phyloP scores from a whole-genome alignment of 441 rosid species.

The Brassica balearica region DNA sequence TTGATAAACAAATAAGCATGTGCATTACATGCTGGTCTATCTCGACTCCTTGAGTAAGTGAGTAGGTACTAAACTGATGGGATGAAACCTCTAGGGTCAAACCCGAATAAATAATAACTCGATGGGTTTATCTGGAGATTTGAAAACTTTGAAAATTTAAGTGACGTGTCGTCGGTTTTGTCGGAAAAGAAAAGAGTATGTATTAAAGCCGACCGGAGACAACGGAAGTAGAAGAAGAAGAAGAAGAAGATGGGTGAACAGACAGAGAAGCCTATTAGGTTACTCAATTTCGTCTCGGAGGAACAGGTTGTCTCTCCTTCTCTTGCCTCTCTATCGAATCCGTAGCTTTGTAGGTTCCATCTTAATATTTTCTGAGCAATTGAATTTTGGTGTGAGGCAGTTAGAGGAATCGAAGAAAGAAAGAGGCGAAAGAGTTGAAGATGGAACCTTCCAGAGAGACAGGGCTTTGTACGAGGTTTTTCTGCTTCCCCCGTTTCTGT shows the following conservation, averaged over 20 bases:
- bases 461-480: slow-evolving; percentile 84
- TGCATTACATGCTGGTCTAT: not conserved
- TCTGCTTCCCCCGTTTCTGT: not conserved
- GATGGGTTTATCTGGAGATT: not conserved
- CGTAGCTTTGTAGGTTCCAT: slow-evolving; percentile 33
- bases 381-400: slow-evolving; percentile 48
- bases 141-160: not conserved
- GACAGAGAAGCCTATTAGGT: slow-evolving; percentile 51
- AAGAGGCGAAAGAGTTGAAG: slow-evolving; percentile 93
- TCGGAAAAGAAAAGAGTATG: slow-evolving; percentile 9
- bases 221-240: slow-evolving; percentile 2
- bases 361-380: not conserved
- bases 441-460: slow-evolving; percentile 96
- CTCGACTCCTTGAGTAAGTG: not conserved
- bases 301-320: slow-evolving; percentile 60
- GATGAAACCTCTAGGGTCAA: slow-evolving; percentile 26
- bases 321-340: slow-evolving; percentile 27
- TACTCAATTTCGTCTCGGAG: slow-evolving; percentile 88
- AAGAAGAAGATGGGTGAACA: slow-evolving; percentile 69
- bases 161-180: slow-evolving; percentile 3
- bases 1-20: slow-evolving; percentile 2
- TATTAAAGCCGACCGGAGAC: slow-evolving; percentile 9
- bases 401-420: slow-evolving; percentile 80
- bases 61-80: slow-evolving; percentile 6
- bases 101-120: not conserved